phyloP scores from a whole-genome alignment of 371 early-diverging fungal genomes.

The Sporodiniella umbellata region DNA sequence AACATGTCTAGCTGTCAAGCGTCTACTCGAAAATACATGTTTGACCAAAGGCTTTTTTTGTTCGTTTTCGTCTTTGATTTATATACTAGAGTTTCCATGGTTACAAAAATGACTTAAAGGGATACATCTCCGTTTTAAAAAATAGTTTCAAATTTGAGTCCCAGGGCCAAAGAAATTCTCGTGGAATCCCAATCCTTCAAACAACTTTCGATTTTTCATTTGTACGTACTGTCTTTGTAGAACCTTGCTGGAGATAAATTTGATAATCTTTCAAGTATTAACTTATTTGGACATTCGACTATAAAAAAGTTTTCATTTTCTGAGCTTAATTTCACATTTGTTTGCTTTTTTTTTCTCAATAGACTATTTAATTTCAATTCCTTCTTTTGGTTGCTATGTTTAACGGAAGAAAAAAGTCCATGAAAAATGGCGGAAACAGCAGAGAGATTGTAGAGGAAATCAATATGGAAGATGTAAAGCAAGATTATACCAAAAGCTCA shows the following conservation, averaged over 20 bases:
- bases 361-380: no score
- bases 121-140: constrained; percentile 63
- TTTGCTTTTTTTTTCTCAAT: background rate
- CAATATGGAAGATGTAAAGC: constrained; percentile 12
- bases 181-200: no score
- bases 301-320: background rate
- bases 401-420: constrained; percentile 7
- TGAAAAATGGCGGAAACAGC: constrained; percentile 2
- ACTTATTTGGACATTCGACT: background rate
- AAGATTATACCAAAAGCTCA: background rate
- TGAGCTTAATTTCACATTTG: background rate
- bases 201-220: no score
- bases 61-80: no score
- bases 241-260: constrained; percentile 3
- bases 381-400: constrained; percentile 5
- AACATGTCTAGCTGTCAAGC: no score
- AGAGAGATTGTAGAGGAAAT: constrained; percentile 9
- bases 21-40: no score
- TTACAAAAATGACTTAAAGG: no score
- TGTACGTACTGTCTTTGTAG: no score
- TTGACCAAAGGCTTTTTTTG: no score
- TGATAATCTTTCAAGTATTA: constrained; percentile 7
- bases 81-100: no score
- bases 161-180: constrained; percentile 60
- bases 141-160: constrained; percentile 48